Base-by-base conservation (phyloP, 164 flowering plant genomes). In the Berberis vulgaris region DNA sequence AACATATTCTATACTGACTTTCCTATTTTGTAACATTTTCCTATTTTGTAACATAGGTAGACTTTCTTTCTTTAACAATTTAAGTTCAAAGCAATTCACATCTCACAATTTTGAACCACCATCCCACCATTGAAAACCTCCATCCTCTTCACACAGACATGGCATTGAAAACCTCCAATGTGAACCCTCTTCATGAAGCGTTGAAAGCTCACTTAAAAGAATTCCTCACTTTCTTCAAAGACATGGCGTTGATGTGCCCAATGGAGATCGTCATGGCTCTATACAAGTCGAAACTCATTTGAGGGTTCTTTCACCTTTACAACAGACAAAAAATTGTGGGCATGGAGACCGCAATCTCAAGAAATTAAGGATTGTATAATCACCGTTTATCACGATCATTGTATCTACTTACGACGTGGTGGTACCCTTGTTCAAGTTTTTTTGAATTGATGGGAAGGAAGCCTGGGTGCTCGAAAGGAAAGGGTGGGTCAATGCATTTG, bases 401-500 rank as follows among this genome's bases (percentile, higher is more conserved):
- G 93, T 69, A 81, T 78, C 12, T 91, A 69, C 62, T 66, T 88
- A 1, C 88, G 85, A 11, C 92, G 96, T 13, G 98, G 98, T 1
- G 98, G 98, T 7, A 75, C 88, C 49, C 76, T 89, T 0, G 63
- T 86, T 0, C 82, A 83, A 74, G 63, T 82, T 2, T 91, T 88
- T 46, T 8, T 46, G 49, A 46, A 1, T 46, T 46, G 49, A 46
- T 46, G 8, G 49, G 49, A 8, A 71, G 98, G 0, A 60, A 67
- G 43, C 87, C 44, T 5, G 98, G 98, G 1, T 87, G 96, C 57
- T 87, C 95, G 5, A 81, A 76, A 43, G 98, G 98, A 5, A 94
- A 94, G 63, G 98, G 98, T 1, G 98, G 98, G 1, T 88, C 96
- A 5, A 94, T 94, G 99, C 99, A 94, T 91, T 94, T 64, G 91